Evolutionary conservation across 176 grass and related monocot genomes (phyloP), one percentile per base, ranked within the genome.

Genomic region (Chrysopogon serrulatus): DNA sequence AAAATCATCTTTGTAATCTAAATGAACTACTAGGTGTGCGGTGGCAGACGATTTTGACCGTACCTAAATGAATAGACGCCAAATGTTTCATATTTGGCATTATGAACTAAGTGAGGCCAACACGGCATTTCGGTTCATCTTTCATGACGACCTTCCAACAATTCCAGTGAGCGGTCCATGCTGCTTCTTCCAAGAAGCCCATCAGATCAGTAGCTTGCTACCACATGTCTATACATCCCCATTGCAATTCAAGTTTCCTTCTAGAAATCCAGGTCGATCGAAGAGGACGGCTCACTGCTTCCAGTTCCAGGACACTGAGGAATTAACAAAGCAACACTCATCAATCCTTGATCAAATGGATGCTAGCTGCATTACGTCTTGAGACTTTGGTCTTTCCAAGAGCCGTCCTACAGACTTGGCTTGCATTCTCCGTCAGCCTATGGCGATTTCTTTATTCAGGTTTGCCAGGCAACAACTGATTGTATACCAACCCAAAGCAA

Each of bases 401-500:
- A 48, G 42, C 74, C 81, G 66, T 72, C 59, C 68, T 74, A 89
- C 59, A 57, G 60, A 74, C 43, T 18, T 77, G 60, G 67, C 43
- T 18, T 77, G 86, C 69, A 27, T 68, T 62, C 68, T 60, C 74
- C 70, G 14, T 79, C 37, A 56, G 35, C 10, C 71, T 65, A 15
- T 27, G 43, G 63, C 10, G 3, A 12, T 32, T 84, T 69, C 32
- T 87, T 87, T 88, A 71, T 89, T 89, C 80, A 77, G 43, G 49
- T 73, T 81, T 69, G 23, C 27, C 70, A 85, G 49, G 47, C 40
- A 76, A 75, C 39, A 76, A 80, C 65, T 36, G 42, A 71, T 48
- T 43, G 65, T 62, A 40, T 10, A 81, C 62, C 62, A 76, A 81
- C 61, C 63, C 70, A 81, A 45, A 44, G 39, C 37, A 62, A 62